Conservation (phyloP, 345 rosid genomes). For the Heritiera littoralis region DNA sequence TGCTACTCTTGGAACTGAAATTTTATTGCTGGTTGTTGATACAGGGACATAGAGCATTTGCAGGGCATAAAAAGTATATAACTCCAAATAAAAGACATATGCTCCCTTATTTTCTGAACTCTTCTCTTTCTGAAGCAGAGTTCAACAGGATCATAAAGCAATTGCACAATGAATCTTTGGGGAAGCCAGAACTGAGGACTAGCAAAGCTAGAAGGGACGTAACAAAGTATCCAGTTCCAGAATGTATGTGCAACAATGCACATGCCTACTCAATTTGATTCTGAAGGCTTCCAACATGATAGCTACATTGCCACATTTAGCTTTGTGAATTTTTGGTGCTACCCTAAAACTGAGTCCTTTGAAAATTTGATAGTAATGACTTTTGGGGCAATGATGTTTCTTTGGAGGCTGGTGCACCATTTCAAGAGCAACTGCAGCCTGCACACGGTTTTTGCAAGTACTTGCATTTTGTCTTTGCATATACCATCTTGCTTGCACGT, state of each 20-base stretch:
- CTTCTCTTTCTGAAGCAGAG: conserved; percentile 63
- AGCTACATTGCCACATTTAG: neutral
- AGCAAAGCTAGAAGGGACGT: conserved; percentile 79
- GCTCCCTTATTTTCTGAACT: conserved; percentile 76
- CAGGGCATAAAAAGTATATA: conserved; percentile 85
- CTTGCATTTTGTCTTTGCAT: neutral
- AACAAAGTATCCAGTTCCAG: conserved; percentile 82
- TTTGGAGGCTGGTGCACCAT: neutral
- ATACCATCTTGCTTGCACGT: neutral
- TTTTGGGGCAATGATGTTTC: neutral
- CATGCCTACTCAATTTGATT: conserved; percentile 7
- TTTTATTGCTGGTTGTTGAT: conserved; percentile 18
- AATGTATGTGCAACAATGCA: conserved; percentile 76
- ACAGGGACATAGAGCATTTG: conserved; percentile 87
- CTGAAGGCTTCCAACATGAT: neutral
- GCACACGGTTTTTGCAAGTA: neutral
- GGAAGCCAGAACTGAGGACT: conserved; percentile 75
- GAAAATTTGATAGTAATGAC: neutral
- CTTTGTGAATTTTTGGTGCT: conserved; percentile 6
- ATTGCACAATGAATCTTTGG: conserved; percentile 73
- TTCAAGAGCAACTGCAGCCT: neutral
- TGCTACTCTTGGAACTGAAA: conserved; percentile 10
- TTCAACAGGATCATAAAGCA: conserved; percentile 65
- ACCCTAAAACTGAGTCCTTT: conserved; percentile 24
- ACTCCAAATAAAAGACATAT: conserved; percentile 93